phyloP scores from a whole-genome alignment of 2,329 filamentous ascomycete genomes.

The Boeremia lycopersici region DNA sequence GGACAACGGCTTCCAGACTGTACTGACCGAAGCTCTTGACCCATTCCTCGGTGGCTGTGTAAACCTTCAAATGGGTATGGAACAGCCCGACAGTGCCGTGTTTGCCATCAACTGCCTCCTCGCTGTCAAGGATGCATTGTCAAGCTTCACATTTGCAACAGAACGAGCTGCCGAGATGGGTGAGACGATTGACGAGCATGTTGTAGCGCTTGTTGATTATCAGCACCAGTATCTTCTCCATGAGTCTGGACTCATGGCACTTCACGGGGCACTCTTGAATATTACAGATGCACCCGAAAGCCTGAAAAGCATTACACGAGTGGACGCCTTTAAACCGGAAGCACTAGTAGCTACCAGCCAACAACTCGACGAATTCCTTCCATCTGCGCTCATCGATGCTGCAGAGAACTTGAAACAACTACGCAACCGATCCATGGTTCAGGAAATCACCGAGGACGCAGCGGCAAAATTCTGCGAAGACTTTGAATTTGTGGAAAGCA shows the following conservation, averaged over 20 bases:
- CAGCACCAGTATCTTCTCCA: constrained; percentile 76
- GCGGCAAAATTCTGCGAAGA: constrained; percentile 83
- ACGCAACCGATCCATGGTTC: constrained; percentile 72
- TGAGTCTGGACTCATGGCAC: constrained; percentile 72
- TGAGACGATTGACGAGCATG: constrained; percentile 60
- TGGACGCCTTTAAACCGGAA: constrained; percentile 64
- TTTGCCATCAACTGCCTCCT: constrained; percentile 76
- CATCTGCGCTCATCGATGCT: constrained; percentile 91
- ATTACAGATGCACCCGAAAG: constrained; percentile 54
- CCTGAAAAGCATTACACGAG: constrained; percentile 60
- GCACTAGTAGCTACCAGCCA: constrained; percentile 73
- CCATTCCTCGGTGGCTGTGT: constrained; percentile 82
- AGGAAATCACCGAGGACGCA: constrained; percentile 80
- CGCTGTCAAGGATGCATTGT: constrained; percentile 62
- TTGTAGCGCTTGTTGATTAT: constrained; percentile 65
- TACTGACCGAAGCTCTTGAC: constrained; percentile 80
- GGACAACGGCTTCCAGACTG: constrained; percentile 73
- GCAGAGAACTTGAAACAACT: constrained; percentile 78
- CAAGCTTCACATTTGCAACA: constrained; percentile 68
- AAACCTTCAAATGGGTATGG: constrained; percentile 67
- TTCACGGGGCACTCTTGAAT: constrained; percentile 64
- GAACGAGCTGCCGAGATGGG: constrained; percentile 62
- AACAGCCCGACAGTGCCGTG: constrained; percentile 65
- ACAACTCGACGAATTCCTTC: constrained; percentile 85
- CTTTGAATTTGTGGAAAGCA: constrained; percentile 74